These are phyloP conservation scores for Triangularia setosa DNA, from an alignment of 2,329 filamentous ascomycete species.

Conservation along the genomic window DNA sequence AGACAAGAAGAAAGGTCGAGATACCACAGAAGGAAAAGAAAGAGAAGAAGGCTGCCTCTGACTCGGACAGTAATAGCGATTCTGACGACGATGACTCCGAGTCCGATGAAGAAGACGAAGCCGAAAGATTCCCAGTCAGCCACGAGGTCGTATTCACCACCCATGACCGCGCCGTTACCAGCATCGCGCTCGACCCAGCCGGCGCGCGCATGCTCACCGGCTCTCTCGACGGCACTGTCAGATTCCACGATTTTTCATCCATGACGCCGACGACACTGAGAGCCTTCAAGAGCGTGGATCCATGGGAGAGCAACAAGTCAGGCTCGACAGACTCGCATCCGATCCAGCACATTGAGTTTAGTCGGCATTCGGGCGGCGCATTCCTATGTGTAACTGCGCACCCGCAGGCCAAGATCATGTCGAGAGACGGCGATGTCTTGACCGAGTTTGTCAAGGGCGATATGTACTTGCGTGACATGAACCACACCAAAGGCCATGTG, in stretches of 20 bases:
- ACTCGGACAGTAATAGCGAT: conserved; percentile 46
- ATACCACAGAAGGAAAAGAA: conserved; percentile 32
- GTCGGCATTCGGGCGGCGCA: conserved; percentile 71
- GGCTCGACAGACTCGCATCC: conserved; percentile 78
- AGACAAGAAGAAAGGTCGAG: conserved; percentile 60
- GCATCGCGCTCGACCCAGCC: conserved; percentile 76
- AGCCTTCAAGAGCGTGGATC: conserved; percentile 89
- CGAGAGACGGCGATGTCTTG: conserved; percentile 79
- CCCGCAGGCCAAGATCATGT: conserved; percentile 84
- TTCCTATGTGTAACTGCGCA: conserved; percentile 86
- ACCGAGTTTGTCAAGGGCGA: conserved; percentile 95
- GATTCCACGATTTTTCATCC: conserved; percentile 90
- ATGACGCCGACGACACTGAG: conserved; percentile 94
- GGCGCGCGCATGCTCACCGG: conserved; percentile 85
- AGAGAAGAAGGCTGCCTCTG: conserved; percentile 34
- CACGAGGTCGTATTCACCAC: conserved; percentile 92
- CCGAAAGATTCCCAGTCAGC: conserved; percentile 86
- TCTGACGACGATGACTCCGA: conserved; percentile 44
- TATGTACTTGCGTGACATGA: conserved; percentile 96
- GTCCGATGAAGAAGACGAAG: conserved; percentile 63
- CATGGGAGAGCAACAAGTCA: conserved; percentile 69
- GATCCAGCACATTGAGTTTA: conserved; percentile 83
- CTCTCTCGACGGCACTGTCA: conserved; percentile 85
- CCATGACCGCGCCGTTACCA: conserved; percentile 82
- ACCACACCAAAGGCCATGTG: conserved; percentile 95